Evolutionary conservation across 106 monocot genomes (phyloP), one percentile per base, ranked within the genome.

Genomic region (Ottelia alismoides): DNA sequence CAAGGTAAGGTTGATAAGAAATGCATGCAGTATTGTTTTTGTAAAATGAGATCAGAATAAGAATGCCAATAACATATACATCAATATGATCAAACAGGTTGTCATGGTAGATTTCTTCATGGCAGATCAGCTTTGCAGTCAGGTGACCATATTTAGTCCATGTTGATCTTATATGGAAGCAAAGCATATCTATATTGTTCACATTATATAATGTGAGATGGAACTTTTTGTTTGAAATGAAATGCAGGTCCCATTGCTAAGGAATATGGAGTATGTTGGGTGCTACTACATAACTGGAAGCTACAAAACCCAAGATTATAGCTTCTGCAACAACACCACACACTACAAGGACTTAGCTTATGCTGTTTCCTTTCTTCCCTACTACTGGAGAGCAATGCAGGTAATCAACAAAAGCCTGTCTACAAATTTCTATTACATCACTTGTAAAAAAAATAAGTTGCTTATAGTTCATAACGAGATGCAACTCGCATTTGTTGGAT

Each of bases 321-420:
- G 82, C 9, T 85, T 75, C 61, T 98, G 98, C 79, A 68, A 56
- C 44, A 78, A 69, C 27, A 67, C 73, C n/a, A 63, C 74, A 20
- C 68, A 73, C 49, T 86, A 75, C 62, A 76, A 72, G 23, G 82
- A 98, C 62, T 63, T 98, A 43, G 76, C 90, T 19, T 98, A 98
- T 55, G 90, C 82, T 11, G 74, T 98, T 11, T 98, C 98, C 54
- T 98, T 98, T 70, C 72, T 98, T 5, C 98, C 98, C 24, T 98
- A 98, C 62, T 98, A 98, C 66, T 98, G 90, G 90, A 73, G 98
- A 73, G 98, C 98, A 51, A 90, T 98, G 85, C 96, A 94, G 93
- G 93, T 92, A 16, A n/a, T 28, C 18, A 27, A 27, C 18, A n/a
- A n/a, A n/a, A n/a, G n/a, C n/a, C n/a, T n/a, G n/a, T 43, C 40